phyloP scores from a whole-genome alignment of 352 stramenopile genomes.

The Phytophthora hybrid region DNA sequence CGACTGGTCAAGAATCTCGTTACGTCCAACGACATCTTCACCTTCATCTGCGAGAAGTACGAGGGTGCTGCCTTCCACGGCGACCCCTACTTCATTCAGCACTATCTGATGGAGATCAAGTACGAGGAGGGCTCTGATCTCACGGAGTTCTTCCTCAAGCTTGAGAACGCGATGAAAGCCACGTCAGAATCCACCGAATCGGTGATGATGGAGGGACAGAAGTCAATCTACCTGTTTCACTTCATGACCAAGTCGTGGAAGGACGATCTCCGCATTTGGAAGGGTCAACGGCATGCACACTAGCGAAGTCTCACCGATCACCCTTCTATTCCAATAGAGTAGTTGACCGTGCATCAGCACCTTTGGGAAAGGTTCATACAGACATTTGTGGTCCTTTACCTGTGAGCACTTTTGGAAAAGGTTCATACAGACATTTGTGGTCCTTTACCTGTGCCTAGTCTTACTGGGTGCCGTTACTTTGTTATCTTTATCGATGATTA shows the following conservation, averaged over 20 bases:
- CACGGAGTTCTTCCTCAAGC: background rate
- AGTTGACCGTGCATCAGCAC: constrained; percentile 16
- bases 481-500: constrained; percentile 27
- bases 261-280: background rate
- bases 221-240: constrained; percentile 6
- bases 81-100: background rate
- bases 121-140: background rate
- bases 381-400: too few relatives aligned
- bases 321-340: constrained; percentile 20
- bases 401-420: background rate
- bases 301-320: constrained; percentile 14
- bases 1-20: constrained; percentile 23
- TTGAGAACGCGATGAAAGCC: too few relatives aligned
- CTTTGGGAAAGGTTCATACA: too few relatives aligned
- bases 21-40: background rate
- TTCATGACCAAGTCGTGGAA: background rate
- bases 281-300: constrained; percentile 5
- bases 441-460: constrained; percentile 10
- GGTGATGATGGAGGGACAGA: constrained; percentile 3
- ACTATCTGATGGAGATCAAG: constrained; percentile 2
- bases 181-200: background rate
- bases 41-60: background rate
- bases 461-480: constrained; percentile 24
- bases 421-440: constrained; percentile 19
- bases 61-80: background rate